Conservation (phyloP, 2,329 filamentous ascomycete species). For the Myriosclerotinia curreyana region DNA sequence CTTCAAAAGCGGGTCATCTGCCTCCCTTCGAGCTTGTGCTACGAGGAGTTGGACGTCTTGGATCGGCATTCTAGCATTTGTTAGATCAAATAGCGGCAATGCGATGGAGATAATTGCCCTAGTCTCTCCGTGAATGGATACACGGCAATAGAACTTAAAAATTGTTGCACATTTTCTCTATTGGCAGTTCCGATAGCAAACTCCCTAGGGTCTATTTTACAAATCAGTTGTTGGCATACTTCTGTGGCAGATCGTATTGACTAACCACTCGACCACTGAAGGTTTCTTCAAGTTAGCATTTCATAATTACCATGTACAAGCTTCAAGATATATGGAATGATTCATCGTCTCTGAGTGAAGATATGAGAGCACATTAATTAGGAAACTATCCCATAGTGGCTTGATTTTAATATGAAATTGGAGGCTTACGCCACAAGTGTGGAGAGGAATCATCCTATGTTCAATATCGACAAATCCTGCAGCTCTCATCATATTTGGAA, state of each 20-base stretch:
- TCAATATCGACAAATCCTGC: constrained; percentile 68
- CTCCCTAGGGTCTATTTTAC: constrained; percentile 47
- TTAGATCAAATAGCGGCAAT: constrained; percentile 23
- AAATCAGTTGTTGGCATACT: constrained; percentile 11
- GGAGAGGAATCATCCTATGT: constrained; percentile 60
- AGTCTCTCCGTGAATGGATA: constrained; percentile 51
- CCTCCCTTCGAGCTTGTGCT: constrained; percentile 53
- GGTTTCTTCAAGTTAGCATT: constrained; percentile 1
- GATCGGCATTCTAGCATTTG: constrained; percentile 49
- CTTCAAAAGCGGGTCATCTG: constrained; percentile 54
- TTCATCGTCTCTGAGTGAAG: neutral
- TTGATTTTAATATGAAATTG: neutral
- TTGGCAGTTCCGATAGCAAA: constrained; percentile 54
- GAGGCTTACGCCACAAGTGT: constrained; percentile 52
- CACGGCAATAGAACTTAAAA: constrained; percentile 54
- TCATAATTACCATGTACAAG: neutral
- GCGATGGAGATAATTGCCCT: constrained; percentile 22
- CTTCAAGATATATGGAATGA: neutral
- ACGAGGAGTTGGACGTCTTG: constrained; percentile 57
- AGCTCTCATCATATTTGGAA: constrained; percentile 42
- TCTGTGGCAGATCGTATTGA: constrained; percentile 14
- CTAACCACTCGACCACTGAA: constrained; percentile 61
- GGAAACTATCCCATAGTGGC: neutral
- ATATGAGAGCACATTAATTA: neutral
- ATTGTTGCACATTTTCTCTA: constrained; percentile 51